phyloP scores from a whole-genome alignment of 306 rosid species.

The Begonia loranthoides region DNA sequence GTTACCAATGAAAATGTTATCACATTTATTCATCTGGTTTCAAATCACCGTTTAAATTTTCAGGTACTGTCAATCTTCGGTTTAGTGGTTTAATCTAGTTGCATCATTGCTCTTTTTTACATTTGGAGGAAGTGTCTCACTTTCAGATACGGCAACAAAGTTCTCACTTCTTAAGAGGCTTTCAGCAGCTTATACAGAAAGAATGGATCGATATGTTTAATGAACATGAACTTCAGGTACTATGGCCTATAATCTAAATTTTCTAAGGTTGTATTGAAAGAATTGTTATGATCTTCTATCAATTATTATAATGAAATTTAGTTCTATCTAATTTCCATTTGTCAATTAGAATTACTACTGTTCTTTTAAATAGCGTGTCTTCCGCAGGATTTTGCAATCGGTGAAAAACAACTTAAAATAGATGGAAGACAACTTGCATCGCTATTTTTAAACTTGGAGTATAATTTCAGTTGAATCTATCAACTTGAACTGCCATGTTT shows the following conservation, averaged over 20 bases:
- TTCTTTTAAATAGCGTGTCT: too few relatives aligned
- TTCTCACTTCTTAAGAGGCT: conserved; percentile 92
- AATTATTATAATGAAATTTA: too few relatives aligned
- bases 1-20: conserved; percentile 85
- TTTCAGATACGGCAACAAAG: conserved; percentile 95
- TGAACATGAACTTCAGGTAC: conserved; percentile 98
- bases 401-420: too few relatives aligned
- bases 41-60: conserved; percentile 93
- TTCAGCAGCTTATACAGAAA: conserved; percentile 93
- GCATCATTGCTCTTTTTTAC: not conserved
- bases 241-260: not conserved
- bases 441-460: too few relatives aligned
- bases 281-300: not conserved
- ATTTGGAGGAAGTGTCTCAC: not conserved
- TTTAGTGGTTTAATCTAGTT: conserved; percentile 4
- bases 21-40: conserved; percentile 90
- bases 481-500: too few relatives aligned
- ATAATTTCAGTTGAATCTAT: too few relatives aligned
- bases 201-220: conserved; percentile 97
- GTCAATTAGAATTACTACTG: too few relatives aligned
- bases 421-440: too few relatives aligned
- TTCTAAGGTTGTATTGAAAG: not conserved
- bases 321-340: too few relatives aligned
- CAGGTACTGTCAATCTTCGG: conserved; percentile 43
- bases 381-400: too few relatives aligned